These are phyloP conservation scores for Naganishia randhawae DNA, from an alignment of 768 basidiomycete genomes.

Conservation along the genomic window DNA sequence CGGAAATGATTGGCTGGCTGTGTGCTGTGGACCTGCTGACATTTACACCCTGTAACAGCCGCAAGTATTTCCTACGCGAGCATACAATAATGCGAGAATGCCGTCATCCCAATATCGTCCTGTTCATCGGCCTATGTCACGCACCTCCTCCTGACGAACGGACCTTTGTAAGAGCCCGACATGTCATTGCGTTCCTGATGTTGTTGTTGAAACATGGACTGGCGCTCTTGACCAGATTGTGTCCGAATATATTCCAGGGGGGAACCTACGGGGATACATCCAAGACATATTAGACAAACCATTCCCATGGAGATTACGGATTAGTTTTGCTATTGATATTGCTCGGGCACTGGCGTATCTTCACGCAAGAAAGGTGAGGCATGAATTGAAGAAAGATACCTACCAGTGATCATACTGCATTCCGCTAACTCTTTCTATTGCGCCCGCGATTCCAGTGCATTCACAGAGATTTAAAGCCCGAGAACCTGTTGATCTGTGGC, in stretches of 20 bases:
- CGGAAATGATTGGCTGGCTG: not conserved
- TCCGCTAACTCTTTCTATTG: no score
- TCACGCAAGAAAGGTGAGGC: constrained; percentile 70
- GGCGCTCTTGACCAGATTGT: constrained; percentile 58
- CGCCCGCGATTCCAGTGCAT: constrained; percentile 51
- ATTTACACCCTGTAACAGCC: no score
- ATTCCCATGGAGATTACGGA: constrained; percentile 86
- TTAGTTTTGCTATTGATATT: constrained; percentile 93
- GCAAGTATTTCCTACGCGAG: constrained; percentile 97
- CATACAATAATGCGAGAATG: constrained; percentile 93
- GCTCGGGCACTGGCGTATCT: constrained; percentile 93
- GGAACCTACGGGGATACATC: constrained; percentile 85
- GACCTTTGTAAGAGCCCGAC: constrained; percentile 55
- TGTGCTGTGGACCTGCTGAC: not conserved
- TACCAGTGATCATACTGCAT: no score
- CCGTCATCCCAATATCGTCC: constrained; percentile 85
- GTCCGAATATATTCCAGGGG: constrained; percentile 74
- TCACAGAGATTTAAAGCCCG: constrained; percentile 82
- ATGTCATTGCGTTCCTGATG: constrained; percentile 3
- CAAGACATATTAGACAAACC: constrained; percentile 59
- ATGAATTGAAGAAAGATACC: not conserved
- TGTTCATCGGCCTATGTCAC: constrained; percentile 67
- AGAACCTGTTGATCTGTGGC: constrained; percentile 89
- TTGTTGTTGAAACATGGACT: constrained; percentile 9
- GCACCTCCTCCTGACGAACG: constrained; percentile 42